phyloP scores from a whole-genome alignment of 2,329 filamentous ascomycete species.

The Colletotrichum costaricense region DNA sequence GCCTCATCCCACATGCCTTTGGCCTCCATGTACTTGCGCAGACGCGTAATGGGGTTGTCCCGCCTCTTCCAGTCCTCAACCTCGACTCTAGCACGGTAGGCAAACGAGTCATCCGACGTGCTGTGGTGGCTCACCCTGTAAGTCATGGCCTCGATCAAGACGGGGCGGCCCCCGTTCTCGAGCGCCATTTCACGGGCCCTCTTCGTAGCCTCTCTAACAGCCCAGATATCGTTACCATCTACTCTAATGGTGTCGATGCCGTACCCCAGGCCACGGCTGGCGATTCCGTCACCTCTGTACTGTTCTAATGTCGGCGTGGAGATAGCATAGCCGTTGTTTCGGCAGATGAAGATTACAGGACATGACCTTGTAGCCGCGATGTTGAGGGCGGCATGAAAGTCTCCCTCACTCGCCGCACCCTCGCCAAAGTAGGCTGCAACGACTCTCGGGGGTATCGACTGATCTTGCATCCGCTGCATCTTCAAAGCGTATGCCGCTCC shows the following conservation, averaged over 20 bases:
- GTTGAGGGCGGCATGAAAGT: constrained; percentile 92
- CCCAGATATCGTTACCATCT: constrained; percentile 95
- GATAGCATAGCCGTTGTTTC: constrained; percentile 94
- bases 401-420: constrained; percentile 89
- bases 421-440: constrained; percentile 91
- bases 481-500: constrained; percentile 91
- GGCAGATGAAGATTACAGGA: constrained; percentile 88
- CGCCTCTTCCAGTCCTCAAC: constrained; percentile 95
- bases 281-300: constrained; percentile 92
- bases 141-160: constrained; percentile 95
- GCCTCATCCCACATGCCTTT: constrained; percentile 86
- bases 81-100: constrained; percentile 91
- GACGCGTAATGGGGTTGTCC: constrained; percentile 86
- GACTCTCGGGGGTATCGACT: constrained; percentile 73
- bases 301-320: constrained; percentile 91
- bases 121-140: constrained; percentile 99
- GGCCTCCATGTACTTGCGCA: constrained; percentile 92
- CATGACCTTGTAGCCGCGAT: constrained; percentile 91
- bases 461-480: constrained; percentile 79
- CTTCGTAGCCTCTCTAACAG: constrained; percentile 83
- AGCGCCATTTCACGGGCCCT: constrained; percentile 83
- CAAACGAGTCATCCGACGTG: constrained; percentile 96
- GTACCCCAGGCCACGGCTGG: constrained; percentile 86
- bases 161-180: constrained; percentile 80
- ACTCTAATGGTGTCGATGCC: constrained; percentile 94